Percentiles rank a stretch among this genome's conserved stretches.
Evolutionary conservation across 73 alveolate genomes (phyloP).

Genomic region (Diophrys appendiculata): DNA sequence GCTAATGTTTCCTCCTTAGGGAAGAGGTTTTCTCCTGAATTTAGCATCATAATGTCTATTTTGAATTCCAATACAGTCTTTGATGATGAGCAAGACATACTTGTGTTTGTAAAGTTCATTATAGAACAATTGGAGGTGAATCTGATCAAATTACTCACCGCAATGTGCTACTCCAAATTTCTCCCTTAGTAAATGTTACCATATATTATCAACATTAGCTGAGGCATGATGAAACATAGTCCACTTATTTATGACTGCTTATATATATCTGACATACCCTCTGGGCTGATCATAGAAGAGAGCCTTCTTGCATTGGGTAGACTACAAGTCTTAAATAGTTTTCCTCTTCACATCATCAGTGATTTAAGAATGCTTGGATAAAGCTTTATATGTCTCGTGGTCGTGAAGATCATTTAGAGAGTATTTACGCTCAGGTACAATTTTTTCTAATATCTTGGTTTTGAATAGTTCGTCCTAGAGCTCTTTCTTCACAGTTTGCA

Average conservation of each 20-base stretch:
- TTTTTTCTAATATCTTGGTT: constrained; percentile 2
- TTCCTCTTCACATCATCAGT: background rate
- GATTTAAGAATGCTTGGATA: background rate
- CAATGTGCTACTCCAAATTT: no score
- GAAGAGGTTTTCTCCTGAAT: background rate
- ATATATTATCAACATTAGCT: background rate
- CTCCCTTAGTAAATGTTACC: background rate
- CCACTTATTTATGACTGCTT: background rate
- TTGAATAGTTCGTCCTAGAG: constrained; percentile 6
- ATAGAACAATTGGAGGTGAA: background rate
- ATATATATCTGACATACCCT: background rate
- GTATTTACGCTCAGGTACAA: background rate
- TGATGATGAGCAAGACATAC: background rate
- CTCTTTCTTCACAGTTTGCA: constrained; percentile 4
- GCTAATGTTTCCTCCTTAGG: background rate
- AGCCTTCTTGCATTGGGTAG: background rate
- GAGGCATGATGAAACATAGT: background rate
- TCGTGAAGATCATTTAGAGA: constrained; percentile 3
- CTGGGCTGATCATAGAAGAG: background rate
- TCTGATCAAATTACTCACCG: background rate
- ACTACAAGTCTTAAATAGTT: background rate
- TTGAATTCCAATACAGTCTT: background rate
- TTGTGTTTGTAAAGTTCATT: background rate
- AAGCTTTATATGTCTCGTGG: background rate
- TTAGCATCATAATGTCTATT: background rate